Percentiles rank a stretch among this genome's conserved stretches.
These are phyloP conservation scores for Lasiodiplodia theobromae DNA, from an alignment of 2,329 filamentous ascomycete genomes.

Conservation along the genomic window DNA sequence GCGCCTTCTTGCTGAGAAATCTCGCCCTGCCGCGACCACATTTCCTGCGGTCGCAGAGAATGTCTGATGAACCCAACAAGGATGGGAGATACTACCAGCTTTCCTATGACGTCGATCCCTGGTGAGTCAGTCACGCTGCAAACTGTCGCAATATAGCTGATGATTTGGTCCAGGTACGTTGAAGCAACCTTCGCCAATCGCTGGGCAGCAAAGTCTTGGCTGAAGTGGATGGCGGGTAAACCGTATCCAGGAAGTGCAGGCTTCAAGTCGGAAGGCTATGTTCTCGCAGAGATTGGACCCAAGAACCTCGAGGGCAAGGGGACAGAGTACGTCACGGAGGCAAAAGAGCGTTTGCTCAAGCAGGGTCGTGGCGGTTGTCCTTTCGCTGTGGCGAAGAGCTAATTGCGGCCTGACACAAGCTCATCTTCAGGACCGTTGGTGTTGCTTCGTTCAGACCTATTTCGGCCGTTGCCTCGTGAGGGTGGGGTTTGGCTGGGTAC, in stretches of 20 bases:
- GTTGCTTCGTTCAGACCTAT: background rate
- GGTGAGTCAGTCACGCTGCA: conserved; percentile 46
- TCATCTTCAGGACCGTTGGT: background rate
- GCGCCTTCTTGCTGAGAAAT: conserved; percentile 65
- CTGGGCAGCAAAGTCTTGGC: conserved; percentile 66
- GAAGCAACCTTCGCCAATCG: conserved; percentile 66
- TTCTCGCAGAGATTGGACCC: conserved; percentile 69
- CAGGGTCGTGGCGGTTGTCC: conserved; percentile 41
- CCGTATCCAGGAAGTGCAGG: conserved; percentile 58
- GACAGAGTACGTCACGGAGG: conserved; percentile 37
- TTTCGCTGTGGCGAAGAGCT: conserved; percentile 34
- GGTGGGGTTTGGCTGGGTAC: too few relatives aligned
- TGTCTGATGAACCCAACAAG: conserved; percentile 56
- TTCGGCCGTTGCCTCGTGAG: too few relatives aligned
- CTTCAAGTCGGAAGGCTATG: conserved; percentile 60
- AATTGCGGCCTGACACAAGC: background rate
- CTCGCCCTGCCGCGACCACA: conserved; percentile 65
- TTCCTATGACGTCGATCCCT: conserved; percentile 68
- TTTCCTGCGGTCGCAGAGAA: conserved; percentile 39
- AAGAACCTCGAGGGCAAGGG: conserved; percentile 59
- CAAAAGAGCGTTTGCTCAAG: conserved; percentile 37
- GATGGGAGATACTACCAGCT: conserved; percentile 56
- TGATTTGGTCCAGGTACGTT: conserved; percentile 45
- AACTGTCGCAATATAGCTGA: background rate
- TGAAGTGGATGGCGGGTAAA: conserved; percentile 55